Conservation (phyloP, 164 flowering plant genomes). For the Akebia trifoliata region DNA sequence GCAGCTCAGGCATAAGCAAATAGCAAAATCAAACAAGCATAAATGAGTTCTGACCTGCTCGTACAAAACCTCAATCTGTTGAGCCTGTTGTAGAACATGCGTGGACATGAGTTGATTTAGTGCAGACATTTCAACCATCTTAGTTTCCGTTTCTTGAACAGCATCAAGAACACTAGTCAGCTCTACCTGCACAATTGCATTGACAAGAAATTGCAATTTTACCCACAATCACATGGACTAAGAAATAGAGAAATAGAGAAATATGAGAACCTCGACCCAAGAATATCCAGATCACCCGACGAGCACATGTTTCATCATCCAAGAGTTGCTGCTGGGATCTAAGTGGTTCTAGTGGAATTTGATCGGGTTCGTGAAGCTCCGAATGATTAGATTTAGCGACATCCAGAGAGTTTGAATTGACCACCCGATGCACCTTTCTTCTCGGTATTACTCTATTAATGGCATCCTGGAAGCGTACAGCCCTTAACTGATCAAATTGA, state of each 20-base stretch:
- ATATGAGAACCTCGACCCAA: neutral
- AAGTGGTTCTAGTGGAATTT: constrained; percentile 41
- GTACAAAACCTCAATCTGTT: constrained; percentile 78
- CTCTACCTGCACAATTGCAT: constrained; percentile 49
- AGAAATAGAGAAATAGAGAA: neutral
- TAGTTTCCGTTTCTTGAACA: constrained; percentile 85
- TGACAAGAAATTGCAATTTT: constrained; percentile 5
- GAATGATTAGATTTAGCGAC: constrained; percentile 22
- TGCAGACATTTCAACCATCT: constrained; percentile 98
- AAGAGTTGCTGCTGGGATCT: constrained; percentile 71
- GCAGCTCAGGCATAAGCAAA: neutral
- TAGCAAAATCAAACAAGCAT: neutral
- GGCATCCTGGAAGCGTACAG: constrained; percentile 76
- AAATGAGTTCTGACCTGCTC: constrained; percentile 57
- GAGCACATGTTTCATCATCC: constrained; percentile 93
- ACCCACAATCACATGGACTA: neutral
- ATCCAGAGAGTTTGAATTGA: constrained; percentile 26
- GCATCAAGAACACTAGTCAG: constrained; percentile 73
- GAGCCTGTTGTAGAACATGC: constrained; percentile 88
- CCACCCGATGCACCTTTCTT: constrained; percentile 41
- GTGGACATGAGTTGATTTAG: constrained; percentile 94
- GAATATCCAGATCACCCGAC: constrained; percentile 51
- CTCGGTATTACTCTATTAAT: constrained; percentile 68
- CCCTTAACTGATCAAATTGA: constrained; percentile 82
- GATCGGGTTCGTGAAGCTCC: constrained; percentile 40